Evolutionary conservation across 2,329 filamentous ascomycete species (phyloP).

Genomic region (Fusarium azukiicola): DNA sequence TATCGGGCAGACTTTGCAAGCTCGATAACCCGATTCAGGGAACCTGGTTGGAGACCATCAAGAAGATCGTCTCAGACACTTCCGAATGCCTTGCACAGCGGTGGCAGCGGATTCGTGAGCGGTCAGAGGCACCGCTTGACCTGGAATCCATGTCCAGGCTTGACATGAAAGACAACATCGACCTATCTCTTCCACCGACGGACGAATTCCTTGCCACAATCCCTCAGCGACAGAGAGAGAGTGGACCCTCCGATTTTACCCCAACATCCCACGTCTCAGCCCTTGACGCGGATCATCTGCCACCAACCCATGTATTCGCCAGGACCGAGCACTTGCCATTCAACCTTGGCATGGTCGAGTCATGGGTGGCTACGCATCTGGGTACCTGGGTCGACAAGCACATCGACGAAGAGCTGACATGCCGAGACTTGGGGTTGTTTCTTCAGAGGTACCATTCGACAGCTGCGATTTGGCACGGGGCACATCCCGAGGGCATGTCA

Average conservation of each 20-base stretch:
- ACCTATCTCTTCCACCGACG: constrained; percentile 30
- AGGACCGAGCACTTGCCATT: constrained; percentile 23
- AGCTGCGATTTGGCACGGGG: constrained; percentile 59
- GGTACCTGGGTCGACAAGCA: constrained; percentile 62
- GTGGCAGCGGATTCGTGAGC: constrained; percentile 30
- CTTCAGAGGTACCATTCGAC: constrained; percentile 61
- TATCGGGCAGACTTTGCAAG: constrained; percentile 38
- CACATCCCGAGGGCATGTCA: constrained; percentile 71
- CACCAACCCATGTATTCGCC: neutral
- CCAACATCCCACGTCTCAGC: constrained; percentile 29
- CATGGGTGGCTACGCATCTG: constrained; percentile 69
- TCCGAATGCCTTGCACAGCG: constrained; percentile 13
- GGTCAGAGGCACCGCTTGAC: constrained; percentile 10
- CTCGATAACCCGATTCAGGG: neutral
- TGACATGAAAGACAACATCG: constrained; percentile 20
- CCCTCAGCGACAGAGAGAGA: neutral
- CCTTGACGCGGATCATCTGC: neutral
- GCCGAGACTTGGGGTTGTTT: constrained; percentile 53
- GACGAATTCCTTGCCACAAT: constrained; percentile 40
- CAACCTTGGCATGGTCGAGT: constrained; percentile 67
- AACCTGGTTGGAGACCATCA: constrained; percentile 27
- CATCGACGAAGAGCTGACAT: constrained; percentile 49
- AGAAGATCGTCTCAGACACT: constrained; percentile 14
- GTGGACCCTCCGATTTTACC: neutral
- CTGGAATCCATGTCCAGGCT: neutral